These are phyloP conservation scores for Myriosclerotinia duriaeana DNA, from an alignment of 2,329 filamentous ascomycete species.

Conservation along the genomic window DNA sequence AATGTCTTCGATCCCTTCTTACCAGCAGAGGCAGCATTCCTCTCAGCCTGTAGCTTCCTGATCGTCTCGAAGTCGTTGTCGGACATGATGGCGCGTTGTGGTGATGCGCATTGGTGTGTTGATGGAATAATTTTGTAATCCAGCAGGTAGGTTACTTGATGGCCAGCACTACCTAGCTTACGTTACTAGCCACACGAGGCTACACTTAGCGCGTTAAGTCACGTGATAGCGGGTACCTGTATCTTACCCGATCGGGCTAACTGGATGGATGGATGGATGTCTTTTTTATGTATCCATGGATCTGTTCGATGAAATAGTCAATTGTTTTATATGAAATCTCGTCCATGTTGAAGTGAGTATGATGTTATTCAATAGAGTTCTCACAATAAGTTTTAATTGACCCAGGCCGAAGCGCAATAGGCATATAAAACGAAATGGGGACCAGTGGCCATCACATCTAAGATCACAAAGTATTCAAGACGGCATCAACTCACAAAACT, in stretches of 20 bases:
- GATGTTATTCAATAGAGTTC: neutral
- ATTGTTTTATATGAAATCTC: neutral
- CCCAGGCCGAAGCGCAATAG: neutral
- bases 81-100: constrained; percentile 51
- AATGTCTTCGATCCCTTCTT: constrained; percentile 82
- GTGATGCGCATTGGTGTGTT: constrained; percentile 20
- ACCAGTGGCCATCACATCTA: neutral
- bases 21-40: constrained; percentile 73
- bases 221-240: neutral
- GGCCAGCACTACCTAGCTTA: constrained; percentile 21
- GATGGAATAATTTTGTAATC: constrained; percentile 19
- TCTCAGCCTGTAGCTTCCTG: constrained; percentile 86
- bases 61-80: constrained; percentile 85
- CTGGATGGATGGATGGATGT: neutral
- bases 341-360: neutral
- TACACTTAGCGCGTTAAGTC: neutral
- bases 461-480: constrained; percentile 1
- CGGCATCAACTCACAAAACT: constrained; percentile 14
- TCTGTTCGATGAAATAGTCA: neutral
- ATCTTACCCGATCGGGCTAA: neutral
- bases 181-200: constrained; percentile 15
- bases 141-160: constrained; percentile 19
- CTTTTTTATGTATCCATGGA: neutral
- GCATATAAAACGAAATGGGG: constrained; percentile 4
- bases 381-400: neutral